A percentile compares a stretch with the other conserved stretches of the same genome.
Evolutionary conservation across 331 rosid species (phyloP).

Genomic region (Rosa hybrid): DNA sequence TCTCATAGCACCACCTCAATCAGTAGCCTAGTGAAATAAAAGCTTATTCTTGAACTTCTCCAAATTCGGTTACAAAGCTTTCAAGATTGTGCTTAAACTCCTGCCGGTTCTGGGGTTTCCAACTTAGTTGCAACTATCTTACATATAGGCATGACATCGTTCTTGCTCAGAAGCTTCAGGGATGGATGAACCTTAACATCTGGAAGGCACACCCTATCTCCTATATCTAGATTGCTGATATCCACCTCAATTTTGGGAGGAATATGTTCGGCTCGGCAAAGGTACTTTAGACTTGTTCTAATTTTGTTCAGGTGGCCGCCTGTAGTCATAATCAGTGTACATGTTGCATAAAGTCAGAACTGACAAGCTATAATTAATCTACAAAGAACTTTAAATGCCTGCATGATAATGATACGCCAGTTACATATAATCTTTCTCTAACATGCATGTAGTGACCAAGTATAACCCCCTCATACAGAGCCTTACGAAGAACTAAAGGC

Average conservation of each 20-base stretch:
- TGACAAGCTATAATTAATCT: background rate
- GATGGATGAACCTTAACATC: conserved; percentile 74
- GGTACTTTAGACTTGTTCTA: conserved; percentile 63
- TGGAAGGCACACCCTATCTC: conserved; percentile 62
- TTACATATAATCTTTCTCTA: background rate
- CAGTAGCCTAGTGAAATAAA: conserved; percentile 7
- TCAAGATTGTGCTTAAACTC: conserved; percentile 27
- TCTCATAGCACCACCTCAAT: background rate
- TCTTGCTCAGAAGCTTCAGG: conserved; percentile 79
- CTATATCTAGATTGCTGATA: conserved; percentile 75
- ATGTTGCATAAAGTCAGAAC: conserved; percentile 17
- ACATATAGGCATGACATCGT: conserved; percentile 79
- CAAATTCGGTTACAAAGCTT: background rate
- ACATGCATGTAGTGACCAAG: background rate
- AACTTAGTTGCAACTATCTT: conserved; percentile 53
- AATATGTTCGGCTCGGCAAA: conserved; percentile 77
- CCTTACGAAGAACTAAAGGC: background rate
- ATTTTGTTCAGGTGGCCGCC: conserved; percentile 70
- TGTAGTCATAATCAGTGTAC: conserved; percentile 29
- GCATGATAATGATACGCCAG: background rate
- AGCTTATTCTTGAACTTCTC: conserved; percentile 25
- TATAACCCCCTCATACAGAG: background rate
- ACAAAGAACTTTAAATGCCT: background rate
- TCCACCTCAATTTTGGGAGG: conserved; percentile 89
- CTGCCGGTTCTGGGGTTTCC: conserved; percentile 41